phyloP scores from a whole-genome alignment of 306 rosid genomes.

The Biancaea sappan region DNA sequence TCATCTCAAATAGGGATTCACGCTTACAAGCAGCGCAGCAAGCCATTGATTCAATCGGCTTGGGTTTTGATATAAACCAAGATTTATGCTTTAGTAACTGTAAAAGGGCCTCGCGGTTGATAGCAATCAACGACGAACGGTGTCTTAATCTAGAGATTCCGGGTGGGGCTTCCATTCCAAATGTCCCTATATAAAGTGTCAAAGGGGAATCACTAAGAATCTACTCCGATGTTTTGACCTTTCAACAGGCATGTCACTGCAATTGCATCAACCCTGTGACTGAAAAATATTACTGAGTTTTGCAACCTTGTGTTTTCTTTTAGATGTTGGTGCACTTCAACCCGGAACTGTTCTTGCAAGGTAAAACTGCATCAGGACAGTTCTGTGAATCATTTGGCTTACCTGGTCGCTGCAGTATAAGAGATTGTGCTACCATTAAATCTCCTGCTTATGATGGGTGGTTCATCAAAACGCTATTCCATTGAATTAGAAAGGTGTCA shows the following conservation, averaged over 20 bases:
- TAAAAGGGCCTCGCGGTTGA: slow-evolving; percentile 53
- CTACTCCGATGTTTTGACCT: slow-evolving; percentile 70
- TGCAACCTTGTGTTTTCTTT: slow-evolving; percentile 5
- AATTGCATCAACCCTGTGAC: too few species aligned
- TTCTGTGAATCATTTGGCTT: slow-evolving; percentile 81
- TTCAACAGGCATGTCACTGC: slow-evolving; percentile 38
- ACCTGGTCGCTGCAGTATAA: slow-evolving; percentile 62
- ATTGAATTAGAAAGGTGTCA: slow-evolving; percentile 74
- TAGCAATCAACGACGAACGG: slow-evolving; percentile 45
- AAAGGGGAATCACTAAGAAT: slow-evolving; percentile 58
- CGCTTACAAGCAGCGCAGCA: slow-evolving; percentile 53
- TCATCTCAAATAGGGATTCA: too few species aligned
- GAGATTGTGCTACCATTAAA: slow-evolving; percentile 71
- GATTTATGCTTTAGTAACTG: slow-evolving; percentile 38
- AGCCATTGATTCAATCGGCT: slow-evolving; percentile 77
- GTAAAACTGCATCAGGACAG: slow-evolving; percentile 77
- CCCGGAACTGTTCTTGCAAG: slow-evolving; percentile 66
- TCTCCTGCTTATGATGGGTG: slow-evolving; percentile 86
- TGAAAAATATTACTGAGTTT: background rate
- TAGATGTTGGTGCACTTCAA: slow-evolving; percentile 95
- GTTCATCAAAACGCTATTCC: slow-evolving; percentile 75
- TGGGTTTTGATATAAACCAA: slow-evolving; percentile 46
- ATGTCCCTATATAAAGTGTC: slow-evolving; percentile 70
- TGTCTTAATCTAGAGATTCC: slow-evolving; percentile 57
- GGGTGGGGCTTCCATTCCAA: slow-evolving; percentile 63